Evolutionary conservation across 2,329 filamentous ascomycete species (phyloP), one percentile per base, ranked within the genome.

Genomic region (Aspergillus persii): DNA sequence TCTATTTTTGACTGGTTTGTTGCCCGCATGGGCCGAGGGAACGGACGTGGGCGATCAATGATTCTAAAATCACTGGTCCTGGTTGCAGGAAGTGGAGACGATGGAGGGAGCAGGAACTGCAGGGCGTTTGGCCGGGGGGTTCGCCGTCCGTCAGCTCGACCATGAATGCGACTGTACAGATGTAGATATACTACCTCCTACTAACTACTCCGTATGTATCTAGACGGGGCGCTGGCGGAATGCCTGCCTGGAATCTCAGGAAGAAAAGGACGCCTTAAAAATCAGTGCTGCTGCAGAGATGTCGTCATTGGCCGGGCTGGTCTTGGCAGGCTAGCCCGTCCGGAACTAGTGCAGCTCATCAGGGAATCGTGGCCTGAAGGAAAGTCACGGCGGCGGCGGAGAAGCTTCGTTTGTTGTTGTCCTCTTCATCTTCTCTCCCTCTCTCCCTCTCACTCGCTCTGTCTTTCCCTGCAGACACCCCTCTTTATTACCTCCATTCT

Each of bases 351-450:
- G 66, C 39, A 46, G 47, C 66, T n/a, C 70, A 75, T 76, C 66
- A 69, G 71, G 73, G 66, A 66, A 76, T 75, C 73, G 74, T 77
- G 74, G 72, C 74, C 74, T 77, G 72, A 74, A 59, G 51, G 44
- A 51, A 63, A 66, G 63, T 61, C 58, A 58, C 57, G 61, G 58
- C 57, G 59, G 50, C 50, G 52, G 47, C 44, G n/a, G 46, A 50
- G 41, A 39, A 54, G 36, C 39, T 54, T 48, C 50, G 33, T 53
- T 57, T 57, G 50, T 57, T 57, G 44, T 55, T 59, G 53, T 59
- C 46, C 57, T 51, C 50, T 61, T 59, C 54, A 50, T 53, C 52
- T 56, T 31, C 57, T 52, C 54, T 58, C 53, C 30, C 53, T 60
- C 55, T 56, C 58, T 49, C 33, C 50, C 52, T 54, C 52, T 60